Evolutionary conservation across 768 basidiomycete species (phyloP).

Genomic region (Nidularia sp.): DNA sequence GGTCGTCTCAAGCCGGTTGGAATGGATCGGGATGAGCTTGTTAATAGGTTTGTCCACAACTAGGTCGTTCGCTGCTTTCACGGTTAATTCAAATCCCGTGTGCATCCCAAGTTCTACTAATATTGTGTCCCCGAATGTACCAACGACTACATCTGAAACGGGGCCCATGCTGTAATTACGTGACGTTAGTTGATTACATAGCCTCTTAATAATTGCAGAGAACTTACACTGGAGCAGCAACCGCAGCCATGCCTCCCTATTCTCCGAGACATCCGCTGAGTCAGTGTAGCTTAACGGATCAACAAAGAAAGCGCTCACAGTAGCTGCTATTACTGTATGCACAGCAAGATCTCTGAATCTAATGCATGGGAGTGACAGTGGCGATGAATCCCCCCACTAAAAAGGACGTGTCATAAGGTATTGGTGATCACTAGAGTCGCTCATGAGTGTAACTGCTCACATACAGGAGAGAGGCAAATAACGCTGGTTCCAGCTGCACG

Average conservation of each 20-base stretch:
- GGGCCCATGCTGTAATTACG: conserved; percentile 39
- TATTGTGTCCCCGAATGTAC: conserved; percentile 51
- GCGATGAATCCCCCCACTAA: conserved; percentile 64
- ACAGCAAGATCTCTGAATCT: conserved; percentile 60
- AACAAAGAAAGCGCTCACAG: conserved; percentile 32
- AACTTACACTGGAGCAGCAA: conserved; percentile 34
- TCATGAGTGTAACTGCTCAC: conserved; percentile 10
- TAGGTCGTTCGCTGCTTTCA: conserved; percentile 49
- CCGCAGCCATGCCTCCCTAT: conserved; percentile 38
- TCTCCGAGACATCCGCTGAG: not conserved
- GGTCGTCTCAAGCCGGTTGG: conserved; percentile 51
- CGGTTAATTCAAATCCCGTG: conserved; percentile 46
- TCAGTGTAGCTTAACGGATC: not conserved
- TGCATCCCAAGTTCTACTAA: conserved; percentile 54
- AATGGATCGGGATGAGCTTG: conserved; percentile 46
- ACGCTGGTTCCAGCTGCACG: conserved; percentile 56
- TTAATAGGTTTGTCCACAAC: conserved; percentile 46
- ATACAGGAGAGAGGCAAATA: conserved; percentile 58
- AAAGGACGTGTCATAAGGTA: not conserved
- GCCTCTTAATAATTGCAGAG: not conserved
- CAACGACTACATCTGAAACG: conserved; percentile 46
- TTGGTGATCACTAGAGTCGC: conserved; percentile 3
- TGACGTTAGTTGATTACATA: not conserved
- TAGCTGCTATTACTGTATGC: conserved; percentile 57
- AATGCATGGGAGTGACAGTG: conserved; percentile 59